Evolutionary conservation across 2,329 filamentous ascomycete species (phyloP).

Genomic region (Aureobasidium zeae): DNA sequence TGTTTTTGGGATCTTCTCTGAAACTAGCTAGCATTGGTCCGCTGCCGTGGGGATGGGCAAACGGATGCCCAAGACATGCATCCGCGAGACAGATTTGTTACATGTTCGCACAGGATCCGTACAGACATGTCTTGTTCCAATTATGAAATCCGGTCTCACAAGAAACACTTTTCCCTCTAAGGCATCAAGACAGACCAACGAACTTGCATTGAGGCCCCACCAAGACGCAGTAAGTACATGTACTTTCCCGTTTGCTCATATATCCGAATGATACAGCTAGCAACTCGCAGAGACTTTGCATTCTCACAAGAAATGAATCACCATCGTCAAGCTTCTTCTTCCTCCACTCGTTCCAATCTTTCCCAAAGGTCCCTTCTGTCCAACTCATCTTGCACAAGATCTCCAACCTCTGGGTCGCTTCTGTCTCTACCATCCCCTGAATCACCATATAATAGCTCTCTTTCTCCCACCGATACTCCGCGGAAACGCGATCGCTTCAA

Average conservation of each 20-base stretch:
- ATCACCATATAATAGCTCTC: background rate
- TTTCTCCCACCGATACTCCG: background rate
- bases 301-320: background rate
- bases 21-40: too few relatives aligned
- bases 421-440: background rate
- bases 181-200: too few relatives aligned
- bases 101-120: too few relatives aligned
- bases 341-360: slow-evolving; percentile 1
- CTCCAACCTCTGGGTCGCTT: background rate
- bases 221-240: slow-evolving; percentile 3
- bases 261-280: too few relatives aligned
- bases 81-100: too few relatives aligned
- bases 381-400: background rate
- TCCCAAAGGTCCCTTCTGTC: slow-evolving; percentile 1
- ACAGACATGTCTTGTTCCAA: too few relatives aligned
- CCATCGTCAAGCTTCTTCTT: slow-evolving; percentile 8
- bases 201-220: too few relatives aligned
- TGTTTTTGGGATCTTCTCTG: too few relatives aligned
- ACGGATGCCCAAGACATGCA: too few relatives aligned
- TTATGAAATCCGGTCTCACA: too few relatives aligned
- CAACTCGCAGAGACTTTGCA: background rate
- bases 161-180: too few relatives aligned
- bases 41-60: too few relatives aligned
- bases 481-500: slow-evolving; percentile 6
- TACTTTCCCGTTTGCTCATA: slow-evolving; percentile 2